A percentile compares a stretch with the other conserved stretches of the same genome.
Evolutionary conservation across 306 rosid genomes (phyloP).

Genomic region (Cucurbita maxima): DNA sequence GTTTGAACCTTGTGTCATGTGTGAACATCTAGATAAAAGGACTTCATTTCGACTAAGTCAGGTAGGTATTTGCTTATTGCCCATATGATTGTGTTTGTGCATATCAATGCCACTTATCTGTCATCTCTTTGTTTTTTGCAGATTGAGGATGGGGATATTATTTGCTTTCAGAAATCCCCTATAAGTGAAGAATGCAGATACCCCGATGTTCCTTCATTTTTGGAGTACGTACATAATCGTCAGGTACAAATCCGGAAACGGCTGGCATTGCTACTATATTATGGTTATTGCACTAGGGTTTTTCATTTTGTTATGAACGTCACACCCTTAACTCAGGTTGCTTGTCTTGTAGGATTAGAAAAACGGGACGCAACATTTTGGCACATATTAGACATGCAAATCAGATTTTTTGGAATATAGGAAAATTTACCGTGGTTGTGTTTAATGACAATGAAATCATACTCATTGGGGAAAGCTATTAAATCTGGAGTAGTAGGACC

Average conservation of each 20-base stretch:
- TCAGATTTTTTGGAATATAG: not conserved
- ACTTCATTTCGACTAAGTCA: constrained; percentile 49
- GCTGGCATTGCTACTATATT: not conserved
- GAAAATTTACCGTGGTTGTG: too few relatives aligned
- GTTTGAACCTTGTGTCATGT: constrained; percentile 73
- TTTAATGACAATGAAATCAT: not conserved
- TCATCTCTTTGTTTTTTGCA: constrained; percentile 15
- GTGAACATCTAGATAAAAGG: constrained; percentile 56
- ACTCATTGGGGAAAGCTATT: not conserved
- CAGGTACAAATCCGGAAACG: constrained; percentile 32
- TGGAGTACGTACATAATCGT: constrained; percentile 88
- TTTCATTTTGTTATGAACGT: not conserved
- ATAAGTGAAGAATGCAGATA: constrained; percentile 32
- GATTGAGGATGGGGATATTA: constrained; percentile 94
- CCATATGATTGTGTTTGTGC: not conserved
- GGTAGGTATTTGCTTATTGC: constrained; percentile 23
- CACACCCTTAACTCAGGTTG: not conserved
- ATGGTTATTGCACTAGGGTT: not conserved
- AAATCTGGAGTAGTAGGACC: not conserved
- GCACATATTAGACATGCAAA: not conserved
- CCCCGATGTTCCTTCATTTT: constrained; percentile 69
- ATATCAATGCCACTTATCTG: not conserved
- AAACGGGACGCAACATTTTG: not conserved
- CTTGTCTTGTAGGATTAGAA: not conserved
- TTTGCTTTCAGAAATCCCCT: constrained; percentile 67